phyloP scores from a whole-genome alignment of 176 grass and related monocot species.

The Bromus sterilis region DNA sequence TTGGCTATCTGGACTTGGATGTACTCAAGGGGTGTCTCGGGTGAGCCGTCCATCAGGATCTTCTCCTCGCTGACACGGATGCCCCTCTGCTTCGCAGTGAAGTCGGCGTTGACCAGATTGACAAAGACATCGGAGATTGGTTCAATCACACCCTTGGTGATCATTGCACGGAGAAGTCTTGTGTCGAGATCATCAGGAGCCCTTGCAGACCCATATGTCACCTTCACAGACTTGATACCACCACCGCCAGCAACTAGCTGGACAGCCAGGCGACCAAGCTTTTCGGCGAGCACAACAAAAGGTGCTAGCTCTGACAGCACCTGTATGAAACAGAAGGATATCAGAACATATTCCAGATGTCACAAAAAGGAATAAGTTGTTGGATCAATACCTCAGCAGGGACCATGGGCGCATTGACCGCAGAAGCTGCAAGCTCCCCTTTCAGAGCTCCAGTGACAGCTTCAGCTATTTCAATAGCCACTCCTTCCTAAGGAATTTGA shows the following conservation, averaged over 20 bases:
- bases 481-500: constrained; percentile 59
- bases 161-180: constrained; percentile 82
- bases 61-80: constrained; percentile 69
- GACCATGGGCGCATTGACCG: constrained; percentile 89
- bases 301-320: constrained; percentile 85
- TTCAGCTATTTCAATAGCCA: constrained; percentile 94
- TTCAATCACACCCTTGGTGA: constrained; percentile 86
- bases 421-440: constrained; percentile 84
- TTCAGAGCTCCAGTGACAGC: constrained; percentile 90
- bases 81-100: constrained; percentile 76
- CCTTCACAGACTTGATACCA: constrained; percentile 86
- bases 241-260: constrained; percentile 82
- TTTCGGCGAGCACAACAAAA: constrained; percentile 70
- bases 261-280: constrained; percentile 75
- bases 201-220: constrained; percentile 68
- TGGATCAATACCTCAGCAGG: constrained; percentile 59
- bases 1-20: constrained; percentile 74
- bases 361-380: not conserved
- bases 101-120: constrained; percentile 87
- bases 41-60: constrained; percentile 59
- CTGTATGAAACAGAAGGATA: constrained; percentile 19
- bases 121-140: constrained; percentile 78
- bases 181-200: constrained; percentile 85
- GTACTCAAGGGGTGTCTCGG: constrained; percentile 65
- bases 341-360: not conserved